Evolutionary conservation across 1,139 yeast species (phyloP), one percentile per base, ranked within the genome.

Genomic region (Pichia norvegensis): DNA sequence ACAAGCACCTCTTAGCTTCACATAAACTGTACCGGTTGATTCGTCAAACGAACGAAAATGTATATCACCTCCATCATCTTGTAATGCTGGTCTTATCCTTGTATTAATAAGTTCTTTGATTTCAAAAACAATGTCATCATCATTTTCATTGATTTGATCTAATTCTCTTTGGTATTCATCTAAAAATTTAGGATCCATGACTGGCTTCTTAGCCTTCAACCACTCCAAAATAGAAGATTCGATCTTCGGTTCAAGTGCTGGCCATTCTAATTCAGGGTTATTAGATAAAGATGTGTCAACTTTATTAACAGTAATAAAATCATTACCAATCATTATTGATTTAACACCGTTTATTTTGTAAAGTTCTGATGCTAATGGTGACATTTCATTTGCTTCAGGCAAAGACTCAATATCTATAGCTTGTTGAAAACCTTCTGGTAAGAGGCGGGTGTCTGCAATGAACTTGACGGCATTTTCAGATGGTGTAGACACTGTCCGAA

Each of bases 401-500:
- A 81, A 81, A 67, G 86, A 79, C 50, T 75, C 76, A 4, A 80
- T 72, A 54, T 74, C 64, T 4, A 63, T 58, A 0, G 81, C 57
- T 69, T 61, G 29, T 67, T 70, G 74, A 45, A 73, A 70, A 42
- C 76, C 79, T 8, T 85, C 73, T 1, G 98, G 97, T 21, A 86
- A 67, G 50, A 77, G 73, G 14, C 60, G 56, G 45, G 61, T 62
- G 25, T 74, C 76, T 2, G 79, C 68, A 14, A 75, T 64, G 56
- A 88, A 92, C 67, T 92, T 92, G 50, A 92, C 69, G 0, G 98
- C 97, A 64, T 92, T 85, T 37, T 81, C 90, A 59, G 92, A 92
- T 4, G 98, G 98, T 0, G 98, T 92, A 4, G 85, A 67, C 14
- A 79, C 68, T 0, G 87, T 79, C 55, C 80, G 81, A 10, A 63